phyloP scores from a whole-genome alignment of 2,329 filamentous ascomycete genomes.

The Chrysoporthe austroafricana region DNA sequence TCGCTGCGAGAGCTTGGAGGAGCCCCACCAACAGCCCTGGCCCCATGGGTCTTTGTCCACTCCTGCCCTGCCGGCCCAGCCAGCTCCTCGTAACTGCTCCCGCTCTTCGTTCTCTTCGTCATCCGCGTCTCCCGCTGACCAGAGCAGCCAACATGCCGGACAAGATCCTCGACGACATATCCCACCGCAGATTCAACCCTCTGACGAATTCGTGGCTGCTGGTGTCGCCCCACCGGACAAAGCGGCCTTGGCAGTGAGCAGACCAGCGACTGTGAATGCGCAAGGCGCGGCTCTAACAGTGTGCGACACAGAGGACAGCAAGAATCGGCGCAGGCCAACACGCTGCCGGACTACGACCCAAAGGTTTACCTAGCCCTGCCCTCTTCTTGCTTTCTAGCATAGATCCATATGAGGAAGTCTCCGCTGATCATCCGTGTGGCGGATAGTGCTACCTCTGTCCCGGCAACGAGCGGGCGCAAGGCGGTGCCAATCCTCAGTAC shows the following conservation, averaged over 20 bases:
- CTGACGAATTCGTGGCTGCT: constrained; percentile 89
- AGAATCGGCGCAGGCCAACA: constrained; percentile 69
- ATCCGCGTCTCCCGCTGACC: background rate
- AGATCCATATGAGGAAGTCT: background rate
- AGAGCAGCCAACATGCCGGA: constrained; percentile 62
- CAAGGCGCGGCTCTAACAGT: constrained; percentile 10
- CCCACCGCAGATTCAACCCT: constrained; percentile 91
- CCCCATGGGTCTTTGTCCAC: background rate
- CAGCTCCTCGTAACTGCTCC: background rate
- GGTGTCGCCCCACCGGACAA: constrained; percentile 94
- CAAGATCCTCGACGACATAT: constrained; percentile 89
- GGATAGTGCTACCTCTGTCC: constrained; percentile 92
- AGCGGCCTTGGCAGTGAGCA: constrained; percentile 95
- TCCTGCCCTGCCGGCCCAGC: background rate
- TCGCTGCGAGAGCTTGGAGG: background rate
- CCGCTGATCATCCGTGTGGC: constrained; percentile 23
- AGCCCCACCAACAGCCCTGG: constrained; percentile 3
- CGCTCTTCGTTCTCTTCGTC: background rate
- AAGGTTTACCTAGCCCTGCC: constrained; percentile 47
- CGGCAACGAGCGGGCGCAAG: constrained; percentile 84
- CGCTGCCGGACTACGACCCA: constrained; percentile 80
- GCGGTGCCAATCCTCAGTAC: constrained; percentile 85
- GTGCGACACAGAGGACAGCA: constrained; percentile 67
- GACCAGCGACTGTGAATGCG: background rate
- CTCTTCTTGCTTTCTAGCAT: constrained; percentile 3